These are phyloP conservation scores for Mrakia frigida DNA, from an alignment of 768 basidiomycete species.

Conservation along the genomic window DNA sequence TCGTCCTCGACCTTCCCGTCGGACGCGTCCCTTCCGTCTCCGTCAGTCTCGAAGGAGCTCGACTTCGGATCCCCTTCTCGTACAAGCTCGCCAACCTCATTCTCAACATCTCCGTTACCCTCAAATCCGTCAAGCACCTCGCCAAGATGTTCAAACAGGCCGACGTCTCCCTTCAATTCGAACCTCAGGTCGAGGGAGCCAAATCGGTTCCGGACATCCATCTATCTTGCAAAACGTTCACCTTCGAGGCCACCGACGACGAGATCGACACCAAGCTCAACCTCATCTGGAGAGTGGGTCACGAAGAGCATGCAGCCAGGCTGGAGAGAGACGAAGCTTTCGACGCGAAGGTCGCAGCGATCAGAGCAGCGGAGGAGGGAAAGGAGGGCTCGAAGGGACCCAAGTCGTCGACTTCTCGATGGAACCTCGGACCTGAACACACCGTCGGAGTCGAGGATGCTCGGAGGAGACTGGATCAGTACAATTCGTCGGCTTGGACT, in stretches of 20 bases:
- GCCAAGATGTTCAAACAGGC: conserved; percentile 54
- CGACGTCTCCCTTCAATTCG: conserved; percentile 54
- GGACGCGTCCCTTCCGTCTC: conserved; percentile 46
- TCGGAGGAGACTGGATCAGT: conserved; percentile 58
- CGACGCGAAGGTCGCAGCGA: conserved; percentile 65
- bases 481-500: conserved; percentile 70
- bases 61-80: conserved; percentile 71
- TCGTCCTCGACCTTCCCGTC: conserved; percentile 44
- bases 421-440: conserved; percentile 60
- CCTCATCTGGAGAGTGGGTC: conserved; percentile 66
- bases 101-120: conserved; percentile 59
- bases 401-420: conserved; percentile 45
- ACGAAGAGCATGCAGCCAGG: conserved; percentile 64
- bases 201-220: conserved; percentile 64
- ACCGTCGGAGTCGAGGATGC: conserved; percentile 69
- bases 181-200: conserved; percentile 64
- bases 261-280: conserved; percentile 72
- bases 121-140: conserved; percentile 72
- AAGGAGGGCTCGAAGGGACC: conserved; percentile 39
- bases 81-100: conserved; percentile 72
- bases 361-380: conserved; percentile 45
- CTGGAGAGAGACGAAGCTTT: conserved; percentile 76
- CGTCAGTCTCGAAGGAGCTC: conserved; percentile 59
- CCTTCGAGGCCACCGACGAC: conserved; percentile 76
- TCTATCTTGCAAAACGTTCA: conserved; percentile 58